Evolutionary conservation across 192 early-diverging fungal species (phyloP).

Genomic region (Tieghemiomyces parasiticus): DNA sequence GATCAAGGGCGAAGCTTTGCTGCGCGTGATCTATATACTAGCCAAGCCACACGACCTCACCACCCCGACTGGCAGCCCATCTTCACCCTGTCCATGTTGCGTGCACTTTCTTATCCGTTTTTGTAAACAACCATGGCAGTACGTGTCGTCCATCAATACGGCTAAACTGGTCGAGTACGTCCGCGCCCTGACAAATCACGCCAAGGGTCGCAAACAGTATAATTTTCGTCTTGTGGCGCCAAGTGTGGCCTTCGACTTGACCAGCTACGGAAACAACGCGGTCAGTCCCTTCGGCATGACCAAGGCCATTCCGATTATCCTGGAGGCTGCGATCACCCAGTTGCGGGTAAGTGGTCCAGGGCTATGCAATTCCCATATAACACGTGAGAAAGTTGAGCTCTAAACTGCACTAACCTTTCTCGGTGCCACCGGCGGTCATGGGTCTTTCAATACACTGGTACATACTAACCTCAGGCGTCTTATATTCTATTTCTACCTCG

Average conservation of each 20-base stretch:
- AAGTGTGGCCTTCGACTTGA: conserved; percentile 42
- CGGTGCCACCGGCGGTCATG: neutral
- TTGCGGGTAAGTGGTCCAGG: conserved; percentile 31
- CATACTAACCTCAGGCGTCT: too few species aligned
- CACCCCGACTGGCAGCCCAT: neutral
- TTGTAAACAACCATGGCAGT: too few species aligned
- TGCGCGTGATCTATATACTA: neutral
- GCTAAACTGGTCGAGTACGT: conserved; percentile 48
- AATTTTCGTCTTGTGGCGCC: conserved; percentile 61
- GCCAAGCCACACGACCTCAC: too few species aligned
- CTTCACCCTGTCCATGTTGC: neutral
- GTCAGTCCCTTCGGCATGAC: conserved; percentile 55
- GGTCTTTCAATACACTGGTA: neutral
- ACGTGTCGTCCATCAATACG: conserved; percentile 40
- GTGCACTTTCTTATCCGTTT: conserved; percentile 10
- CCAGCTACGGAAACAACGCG: conserved; percentile 54
- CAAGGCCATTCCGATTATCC: conserved; percentile 39
- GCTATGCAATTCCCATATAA: neutral
- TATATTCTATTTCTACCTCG: neutral
- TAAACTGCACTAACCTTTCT: neutral
- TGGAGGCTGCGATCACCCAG: conserved; percentile 41
- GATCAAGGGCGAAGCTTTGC: neutral
- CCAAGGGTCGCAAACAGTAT: conserved; percentile 50
- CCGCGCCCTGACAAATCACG: conserved; percentile 29
- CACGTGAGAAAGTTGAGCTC: neutral